phyloP scores from a whole-genome alignment of 345 rosid species.

The Pistacia vera region DNA sequence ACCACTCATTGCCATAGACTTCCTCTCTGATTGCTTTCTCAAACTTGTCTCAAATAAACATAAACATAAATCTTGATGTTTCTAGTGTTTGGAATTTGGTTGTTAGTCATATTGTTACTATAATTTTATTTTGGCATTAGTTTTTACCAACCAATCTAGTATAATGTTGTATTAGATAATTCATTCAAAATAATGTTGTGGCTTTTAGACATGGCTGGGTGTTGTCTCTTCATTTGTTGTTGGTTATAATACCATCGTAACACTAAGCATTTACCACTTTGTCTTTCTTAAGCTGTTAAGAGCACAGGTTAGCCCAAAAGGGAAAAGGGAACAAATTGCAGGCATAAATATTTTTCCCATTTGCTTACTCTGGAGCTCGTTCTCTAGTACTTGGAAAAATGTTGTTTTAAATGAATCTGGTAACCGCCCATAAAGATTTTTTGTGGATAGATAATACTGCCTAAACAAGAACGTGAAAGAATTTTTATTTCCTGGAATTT shows the following conservation, averaged over 20 bases:
- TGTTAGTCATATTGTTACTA: background rate
- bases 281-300: background rate
- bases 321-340: background rate
- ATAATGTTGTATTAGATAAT: background rate
- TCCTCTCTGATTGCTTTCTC: no score
- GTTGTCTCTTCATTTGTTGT: no score
- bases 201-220: background rate
- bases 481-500: background rate
- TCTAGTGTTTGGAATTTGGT: background rate
- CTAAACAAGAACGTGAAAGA: background rate
- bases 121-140: background rate
- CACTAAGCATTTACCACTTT: background rate
- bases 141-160: background rate
- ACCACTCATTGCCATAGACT: no score
- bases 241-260: no score
- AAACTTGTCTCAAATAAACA: no score
- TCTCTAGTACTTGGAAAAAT: constrained; percentile 1
- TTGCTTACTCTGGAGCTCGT: no score
- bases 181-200: background rate
- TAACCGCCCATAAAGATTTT: background rate
- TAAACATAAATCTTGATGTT: background rate
- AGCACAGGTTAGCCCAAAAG: background rate
- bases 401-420: background rate
- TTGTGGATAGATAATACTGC: background rate
- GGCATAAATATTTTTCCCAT: background rate